These are phyloP conservation scores for Golubevia sp. DNA, from an alignment of 1,284 basidiomycete species.

Conservation along the genomic window DNA sequence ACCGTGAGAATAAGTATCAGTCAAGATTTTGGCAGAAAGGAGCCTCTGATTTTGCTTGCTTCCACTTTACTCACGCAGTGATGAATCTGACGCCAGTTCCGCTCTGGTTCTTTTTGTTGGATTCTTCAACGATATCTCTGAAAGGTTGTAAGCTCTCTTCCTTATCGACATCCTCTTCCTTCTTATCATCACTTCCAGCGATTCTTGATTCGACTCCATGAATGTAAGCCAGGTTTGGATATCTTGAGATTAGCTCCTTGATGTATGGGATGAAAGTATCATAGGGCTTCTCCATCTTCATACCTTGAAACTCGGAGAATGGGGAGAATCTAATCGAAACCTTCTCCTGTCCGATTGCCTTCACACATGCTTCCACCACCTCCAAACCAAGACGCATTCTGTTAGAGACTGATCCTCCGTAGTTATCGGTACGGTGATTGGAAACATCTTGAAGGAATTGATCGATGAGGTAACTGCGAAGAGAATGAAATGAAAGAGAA, in stretches of 20 bases:
- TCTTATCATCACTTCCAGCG: slow-evolving; percentile 19
- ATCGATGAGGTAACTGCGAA: slow-evolving; percentile 66
- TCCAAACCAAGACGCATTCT: slow-evolving; percentile 67
- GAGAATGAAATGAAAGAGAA: slow-evolving; percentile 2
- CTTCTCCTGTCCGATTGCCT: slow-evolving; percentile 66
- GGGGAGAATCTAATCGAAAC: slow-evolving; percentile 69
- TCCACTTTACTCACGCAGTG: no score
- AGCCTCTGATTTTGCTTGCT: no score
- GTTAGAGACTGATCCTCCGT: slow-evolving; percentile 69
- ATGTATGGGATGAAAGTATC: slow-evolving; percentile 58
- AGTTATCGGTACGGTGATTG: slow-evolving; percentile 70
- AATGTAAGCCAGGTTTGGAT: slow-evolving; percentile 68
- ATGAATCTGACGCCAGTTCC: slow-evolving; percentile 63
- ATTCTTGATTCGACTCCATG: slow-evolving; percentile 63
- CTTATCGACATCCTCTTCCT: slow-evolving; percentile 11
- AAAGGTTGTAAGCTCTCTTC: slow-evolving; percentile 38
- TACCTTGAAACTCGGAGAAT: slow-evolving; percentile 66
- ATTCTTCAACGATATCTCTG: slow-evolving; percentile 21
- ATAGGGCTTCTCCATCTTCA: slow-evolving; percentile 36
- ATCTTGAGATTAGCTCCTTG: slow-evolving; percentile 56
- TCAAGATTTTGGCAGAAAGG: no score
- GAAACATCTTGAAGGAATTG: slow-evolving; percentile 68
- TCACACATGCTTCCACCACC: slow-evolving; percentile 65
- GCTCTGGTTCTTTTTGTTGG: slow-evolving; percentile 22
- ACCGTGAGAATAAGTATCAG: no score